Percentiles rank a stretch among this genome's conserved stretches.
Conservation (phyloP, 352 stramenopile genomes). For the Lagenidium giganteum region DNA sequence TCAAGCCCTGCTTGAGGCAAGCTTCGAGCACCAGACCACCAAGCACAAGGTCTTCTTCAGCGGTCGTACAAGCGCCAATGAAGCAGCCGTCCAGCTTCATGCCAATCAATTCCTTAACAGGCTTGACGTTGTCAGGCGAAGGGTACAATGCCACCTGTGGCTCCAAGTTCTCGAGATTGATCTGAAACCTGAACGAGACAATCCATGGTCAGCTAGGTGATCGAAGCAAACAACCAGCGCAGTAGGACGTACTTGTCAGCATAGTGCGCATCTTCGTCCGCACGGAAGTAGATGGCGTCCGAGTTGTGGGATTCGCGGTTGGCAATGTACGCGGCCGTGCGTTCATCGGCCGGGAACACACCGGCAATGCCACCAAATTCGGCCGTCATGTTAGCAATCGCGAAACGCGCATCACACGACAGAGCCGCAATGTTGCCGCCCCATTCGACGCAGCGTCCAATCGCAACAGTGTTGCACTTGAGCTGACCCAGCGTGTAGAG, state of each 20-base stretch:
- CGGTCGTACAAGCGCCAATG: conserved; percentile 80
- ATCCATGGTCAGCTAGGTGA: no score
- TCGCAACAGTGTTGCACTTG: conserved; percentile 85
- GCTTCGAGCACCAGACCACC: conserved; percentile 73
- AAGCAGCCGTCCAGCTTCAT: conserved; percentile 85
- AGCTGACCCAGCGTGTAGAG: conserved; percentile 79
- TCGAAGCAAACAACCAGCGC: no score
- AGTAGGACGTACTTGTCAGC: conserved; percentile 63
- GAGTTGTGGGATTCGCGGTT: conserved; percentile 68
- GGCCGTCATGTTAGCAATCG: conserved; percentile 83
- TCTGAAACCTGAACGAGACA: no score
- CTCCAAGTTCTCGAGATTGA: conserved; percentile 60
- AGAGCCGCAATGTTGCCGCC: conserved; percentile 73
- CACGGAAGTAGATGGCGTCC: conserved; percentile 79
- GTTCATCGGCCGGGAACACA: conserved; percentile 74
- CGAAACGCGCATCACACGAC: conserved; percentile 78
- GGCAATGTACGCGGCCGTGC: conserved; percentile 75
- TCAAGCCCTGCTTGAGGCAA: conserved; percentile 66
- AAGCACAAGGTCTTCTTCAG: conserved; percentile 78
- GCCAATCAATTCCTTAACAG: conserved; percentile 51
- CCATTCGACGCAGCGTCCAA: conserved; percentile 74
- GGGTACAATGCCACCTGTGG: conserved; percentile 77
- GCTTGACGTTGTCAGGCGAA: conserved; percentile 76
- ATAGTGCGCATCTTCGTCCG: conserved; percentile 68
- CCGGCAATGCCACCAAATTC: conserved; percentile 84